A percentile compares a stretch with the other conserved stretches of the same genome.
Conservation (phyloP, 805 yeast genomes). For the Zygosaccharomyces lentus region DNA sequence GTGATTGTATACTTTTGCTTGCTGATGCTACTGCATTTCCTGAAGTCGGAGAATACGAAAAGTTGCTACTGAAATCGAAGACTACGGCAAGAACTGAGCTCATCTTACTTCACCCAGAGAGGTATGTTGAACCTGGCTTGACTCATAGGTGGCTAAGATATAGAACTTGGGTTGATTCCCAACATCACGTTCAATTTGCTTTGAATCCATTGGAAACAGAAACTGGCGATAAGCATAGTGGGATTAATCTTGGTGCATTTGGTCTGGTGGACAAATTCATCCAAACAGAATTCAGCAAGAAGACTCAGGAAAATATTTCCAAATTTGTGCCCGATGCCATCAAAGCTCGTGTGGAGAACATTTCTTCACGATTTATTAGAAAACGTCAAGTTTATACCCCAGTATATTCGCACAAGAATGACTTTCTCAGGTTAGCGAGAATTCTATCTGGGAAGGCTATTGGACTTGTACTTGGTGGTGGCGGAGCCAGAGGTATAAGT, state of each 20-base stretch:
- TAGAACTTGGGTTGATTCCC: constrained; percentile 87
- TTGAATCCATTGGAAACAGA: constrained; percentile 22
- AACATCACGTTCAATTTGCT: constrained; percentile 79
- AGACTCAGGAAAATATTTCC: constrained; percentile 32
- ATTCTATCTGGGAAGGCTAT: constrained; percentile 88
- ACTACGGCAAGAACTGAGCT: constrained; percentile 87
- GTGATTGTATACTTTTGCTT: constrained; percentile 84
- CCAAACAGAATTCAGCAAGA: constrained; percentile 31
- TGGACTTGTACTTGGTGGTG: constrained; percentile 94
- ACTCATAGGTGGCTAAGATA: constrained; percentile 81
- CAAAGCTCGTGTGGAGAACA: constrained; percentile 36
- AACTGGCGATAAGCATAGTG: constrained; percentile 20
- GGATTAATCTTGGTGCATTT: constrained; percentile 17
- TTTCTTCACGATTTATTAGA: constrained; percentile 33
- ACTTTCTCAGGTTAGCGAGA: constrained; percentile 84
- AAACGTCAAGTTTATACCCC: constrained; percentile 31
- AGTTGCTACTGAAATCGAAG: constrained; percentile 63
- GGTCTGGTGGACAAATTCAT: constrained; percentile 28
- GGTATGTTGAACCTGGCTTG: constrained; percentile 77
- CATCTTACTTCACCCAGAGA: constrained; percentile 77
- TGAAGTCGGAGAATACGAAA: constrained; percentile 80
- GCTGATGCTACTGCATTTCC: constrained; percentile 80
- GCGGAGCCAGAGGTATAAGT: constrained; percentile 93
- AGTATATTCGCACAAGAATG: constrained; percentile 63
- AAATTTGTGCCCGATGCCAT: constrained; percentile 34